These are phyloP conservation scores for Glaciozyma antarctica DNA, from an alignment of 768 basidiomycete genomes.

Conservation along the genomic window DNA sequence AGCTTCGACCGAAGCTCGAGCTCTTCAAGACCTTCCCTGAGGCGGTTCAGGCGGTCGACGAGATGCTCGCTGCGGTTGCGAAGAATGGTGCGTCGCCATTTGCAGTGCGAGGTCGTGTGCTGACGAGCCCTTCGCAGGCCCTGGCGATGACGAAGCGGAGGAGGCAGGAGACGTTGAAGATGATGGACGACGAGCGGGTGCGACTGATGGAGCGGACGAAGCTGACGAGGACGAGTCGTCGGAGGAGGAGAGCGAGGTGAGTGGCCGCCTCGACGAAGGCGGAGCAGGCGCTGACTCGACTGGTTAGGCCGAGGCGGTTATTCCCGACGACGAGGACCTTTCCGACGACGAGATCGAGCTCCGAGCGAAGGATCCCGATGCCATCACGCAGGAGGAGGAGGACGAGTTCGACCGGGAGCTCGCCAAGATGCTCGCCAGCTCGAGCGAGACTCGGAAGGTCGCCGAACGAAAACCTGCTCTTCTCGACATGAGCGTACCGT, in stretches of 20 bases:
- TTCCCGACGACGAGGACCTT: constrained; percentile 46
- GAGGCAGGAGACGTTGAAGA: constrained; percentile 25
- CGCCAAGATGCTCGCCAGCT: constrained; percentile 83
- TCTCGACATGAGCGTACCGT: constrained; percentile 37
- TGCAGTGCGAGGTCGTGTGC: no score
- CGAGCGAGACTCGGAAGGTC: constrained; percentile 63
- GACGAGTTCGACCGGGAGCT: constrained; percentile 91
- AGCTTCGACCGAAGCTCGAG: constrained; percentile 70
- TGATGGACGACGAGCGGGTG: not conserved
- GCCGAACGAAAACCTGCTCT: constrained; percentile 56
- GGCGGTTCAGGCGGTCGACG: constrained; percentile 78
- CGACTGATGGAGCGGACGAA: constrained; percentile 22
- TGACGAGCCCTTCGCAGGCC: not conserved
- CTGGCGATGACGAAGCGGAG: constrained; percentile 28
- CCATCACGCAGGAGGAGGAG: constrained; percentile 45
- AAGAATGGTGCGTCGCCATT: constrained; percentile 6
- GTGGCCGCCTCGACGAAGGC: not conserved
- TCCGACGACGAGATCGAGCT: constrained; percentile 18
- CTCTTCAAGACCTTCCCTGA: constrained; percentile 69
- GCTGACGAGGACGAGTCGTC: constrained; percentile 26
- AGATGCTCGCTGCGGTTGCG: constrained; percentile 56
- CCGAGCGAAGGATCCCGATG: constrained; percentile 30
- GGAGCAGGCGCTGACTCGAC: not conserved
- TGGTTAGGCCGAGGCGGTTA: not conserved
- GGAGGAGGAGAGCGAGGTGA: constrained; percentile 21